Percentiles rank a stretch among this genome's conserved stretches.
Evolutionary conservation across 345 rosid genomes (phyloP).

Genomic region (Adansonia digitata): DNA sequence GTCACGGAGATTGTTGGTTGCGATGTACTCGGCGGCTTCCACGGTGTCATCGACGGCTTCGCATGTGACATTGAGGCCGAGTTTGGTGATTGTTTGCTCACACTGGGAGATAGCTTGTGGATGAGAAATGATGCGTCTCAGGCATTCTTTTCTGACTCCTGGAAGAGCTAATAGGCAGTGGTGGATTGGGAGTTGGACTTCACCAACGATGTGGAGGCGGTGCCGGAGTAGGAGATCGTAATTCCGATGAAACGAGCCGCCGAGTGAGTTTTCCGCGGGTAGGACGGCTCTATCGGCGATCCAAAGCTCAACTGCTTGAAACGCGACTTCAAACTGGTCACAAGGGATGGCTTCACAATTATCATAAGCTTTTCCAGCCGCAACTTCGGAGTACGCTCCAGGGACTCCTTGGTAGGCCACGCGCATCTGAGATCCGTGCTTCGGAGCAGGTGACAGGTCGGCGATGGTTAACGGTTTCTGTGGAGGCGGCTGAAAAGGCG

Average conservation of each 20-base stretch:
- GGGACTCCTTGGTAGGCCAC: conserved; percentile 99
- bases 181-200: conserved; percentile 87
- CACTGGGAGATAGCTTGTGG: conserved; percentile 96
- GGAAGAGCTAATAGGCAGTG: conserved; percentile 94
- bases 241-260: conserved; percentile 93
- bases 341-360: conserved; percentile 93
- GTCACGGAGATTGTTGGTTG: conserved; percentile 56
- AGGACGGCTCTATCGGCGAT: conserved; percentile 93
- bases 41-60: conserved; percentile 96
- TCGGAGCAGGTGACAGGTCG: conserved; percentile 82
- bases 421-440: conserved; percentile 83
- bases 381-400: conserved; percentile 96
- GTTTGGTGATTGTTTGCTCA: conserved; percentile 70
- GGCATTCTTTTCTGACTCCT: conserved; percentile 67
- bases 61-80: conserved; percentile 69
- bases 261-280: conserved; percentile 89
- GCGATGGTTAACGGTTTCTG: conserved; percentile 57
- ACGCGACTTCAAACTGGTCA: conserved; percentile 97
- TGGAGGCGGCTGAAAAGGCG: conserved; percentile 11
- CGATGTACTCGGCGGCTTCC: conserved; percentile 87
- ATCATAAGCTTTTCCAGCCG: conserved; percentile 92
- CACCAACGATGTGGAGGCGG: conserved; percentile 94
- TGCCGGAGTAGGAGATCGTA: conserved; percentile 97
- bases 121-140: conserved; percentile 89
- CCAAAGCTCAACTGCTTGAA: conserved; percentile 98